Evolutionary conservation across 2,329 filamentous ascomycete genomes (phyloP).

Genomic region (Cordyceps farinosa): DNA sequence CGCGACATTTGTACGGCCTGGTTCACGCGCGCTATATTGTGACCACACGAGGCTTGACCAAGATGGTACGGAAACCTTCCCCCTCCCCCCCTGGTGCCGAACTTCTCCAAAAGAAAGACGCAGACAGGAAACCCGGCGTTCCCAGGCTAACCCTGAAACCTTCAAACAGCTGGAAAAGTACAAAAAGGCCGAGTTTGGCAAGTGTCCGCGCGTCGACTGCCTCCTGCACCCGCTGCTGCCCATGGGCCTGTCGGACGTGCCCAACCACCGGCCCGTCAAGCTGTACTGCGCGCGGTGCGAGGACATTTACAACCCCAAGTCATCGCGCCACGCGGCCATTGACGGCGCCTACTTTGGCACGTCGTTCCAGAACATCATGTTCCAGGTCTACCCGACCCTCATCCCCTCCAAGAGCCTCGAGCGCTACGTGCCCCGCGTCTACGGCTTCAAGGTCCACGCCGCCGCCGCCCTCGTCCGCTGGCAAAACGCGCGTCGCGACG

Average conservation of each 20-base stretch:
- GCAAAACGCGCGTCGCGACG: slow-evolving; percentile 78
- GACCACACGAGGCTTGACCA: slow-evolving; percentile 85
- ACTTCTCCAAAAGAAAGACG: too few relatives aligned
- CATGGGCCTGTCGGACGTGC: slow-evolving; percentile 87
- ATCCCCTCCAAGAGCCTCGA: slow-evolving; percentile 81
- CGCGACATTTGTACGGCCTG: slow-evolving; percentile 89
- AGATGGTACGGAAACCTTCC: slow-evolving; percentile 68
- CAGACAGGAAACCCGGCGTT: too few relatives aligned
- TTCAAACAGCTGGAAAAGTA: slow-evolving; percentile 84
- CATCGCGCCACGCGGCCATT: slow-evolving; percentile 88
- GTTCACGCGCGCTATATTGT: slow-evolving; percentile 97
- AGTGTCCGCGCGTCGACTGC: slow-evolving; percentile 95
- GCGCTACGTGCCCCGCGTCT: slow-evolving; percentile 85
- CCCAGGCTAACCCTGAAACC: slow-evolving; percentile 3
- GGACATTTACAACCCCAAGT: slow-evolving; percentile 98
- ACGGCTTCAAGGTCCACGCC: slow-evolving; percentile 93
- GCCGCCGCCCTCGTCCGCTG: slow-evolving; percentile 83
- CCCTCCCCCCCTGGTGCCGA: neutral
- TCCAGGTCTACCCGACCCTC: slow-evolving; percentile 93
- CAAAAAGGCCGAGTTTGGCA: slow-evolving; percentile 96
- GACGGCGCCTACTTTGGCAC: slow-evolving; percentile 98
- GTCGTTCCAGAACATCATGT: slow-evolving; percentile 98
- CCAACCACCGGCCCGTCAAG: slow-evolving; percentile 87
- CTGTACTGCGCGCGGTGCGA: slow-evolving; percentile 97
- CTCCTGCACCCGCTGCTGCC: slow-evolving; percentile 89